phyloP scores from a whole-genome alignment of 345 rosid species.

The Hirschfeldia incana region DNA sequence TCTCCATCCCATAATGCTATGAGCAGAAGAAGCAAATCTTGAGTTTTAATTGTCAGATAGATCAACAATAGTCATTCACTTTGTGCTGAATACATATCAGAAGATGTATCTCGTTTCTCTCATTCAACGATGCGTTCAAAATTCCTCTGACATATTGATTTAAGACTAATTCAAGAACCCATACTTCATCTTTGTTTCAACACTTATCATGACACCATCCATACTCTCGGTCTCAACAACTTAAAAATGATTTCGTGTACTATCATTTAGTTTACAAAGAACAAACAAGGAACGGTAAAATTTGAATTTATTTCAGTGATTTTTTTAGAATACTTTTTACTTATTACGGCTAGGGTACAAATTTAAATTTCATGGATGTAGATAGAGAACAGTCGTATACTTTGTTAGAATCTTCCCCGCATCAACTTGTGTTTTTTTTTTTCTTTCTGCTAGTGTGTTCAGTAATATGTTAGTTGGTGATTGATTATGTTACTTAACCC shows the following conservation, averaged over 20 bases:
- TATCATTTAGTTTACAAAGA: not conserved
- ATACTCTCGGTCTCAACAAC: not conserved
- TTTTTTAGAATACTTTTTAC: not conserved
- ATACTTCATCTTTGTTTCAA: not conserved
- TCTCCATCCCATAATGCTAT: not conserved
- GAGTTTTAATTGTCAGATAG: not conserved
- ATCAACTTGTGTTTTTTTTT: not conserved
- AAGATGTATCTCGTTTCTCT: not conserved
- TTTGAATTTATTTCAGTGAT: not conserved
- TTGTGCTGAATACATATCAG: not conserved
- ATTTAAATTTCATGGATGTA: not conserved
- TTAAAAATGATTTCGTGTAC: not conserved
- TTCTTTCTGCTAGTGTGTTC: slow-evolving; percentile 5
- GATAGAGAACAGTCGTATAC: not conserved
- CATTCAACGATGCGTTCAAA: not conserved
- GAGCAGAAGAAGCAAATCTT: not conserved
- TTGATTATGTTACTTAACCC: slow-evolving; percentile 12
- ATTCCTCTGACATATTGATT: not conserved
- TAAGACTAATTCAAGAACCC: not conserved
- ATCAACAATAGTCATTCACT: not conserved
- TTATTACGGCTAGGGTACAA: not conserved
- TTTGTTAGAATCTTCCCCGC: not conserved
- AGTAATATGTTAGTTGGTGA: not conserved
- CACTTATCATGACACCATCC: not conserved
- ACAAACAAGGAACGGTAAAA: not conserved